Conservation (phyloP, 2,329 filamentous ascomycete genomes). For the Fusarium chaquense region DNA sequence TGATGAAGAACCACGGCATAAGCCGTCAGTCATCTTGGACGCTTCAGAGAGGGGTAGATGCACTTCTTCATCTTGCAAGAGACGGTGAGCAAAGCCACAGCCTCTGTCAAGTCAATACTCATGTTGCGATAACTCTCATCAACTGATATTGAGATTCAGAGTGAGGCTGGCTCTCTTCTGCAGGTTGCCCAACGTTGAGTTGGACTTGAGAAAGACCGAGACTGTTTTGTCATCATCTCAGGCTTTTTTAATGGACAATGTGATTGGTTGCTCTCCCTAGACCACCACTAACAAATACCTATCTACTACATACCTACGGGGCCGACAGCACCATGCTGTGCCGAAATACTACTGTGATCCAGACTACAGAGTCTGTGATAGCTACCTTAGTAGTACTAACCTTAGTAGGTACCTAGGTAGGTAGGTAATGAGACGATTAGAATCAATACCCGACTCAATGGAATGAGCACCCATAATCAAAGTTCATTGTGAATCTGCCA, state of each 20-base stretch:
- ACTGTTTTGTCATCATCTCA: slow-evolving; percentile 1
- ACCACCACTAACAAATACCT: slow-evolving; percentile 1
- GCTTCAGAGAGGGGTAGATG: slow-evolving; percentile 5
- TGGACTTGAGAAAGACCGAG: neutral
- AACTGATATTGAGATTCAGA: neutral
- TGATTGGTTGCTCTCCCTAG: slow-evolving; percentile 4
- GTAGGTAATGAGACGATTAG: neutral
- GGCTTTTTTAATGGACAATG: neutral
- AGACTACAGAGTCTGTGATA: neutral
- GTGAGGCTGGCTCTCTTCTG: neutral
- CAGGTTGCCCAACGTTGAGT: neutral
- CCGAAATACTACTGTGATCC: neutral
- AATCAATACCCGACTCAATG: neutral
- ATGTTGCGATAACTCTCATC: neutral
- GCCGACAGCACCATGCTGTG: neutral
- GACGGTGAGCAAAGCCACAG: slow-evolving; percentile 12
- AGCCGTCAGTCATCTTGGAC: neutral
- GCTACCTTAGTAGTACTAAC: neutral
- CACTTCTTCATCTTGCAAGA: slow-evolving; percentile 12
- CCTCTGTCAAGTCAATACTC: neutral
- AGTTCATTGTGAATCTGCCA: neutral
- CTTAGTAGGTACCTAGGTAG: neutral
- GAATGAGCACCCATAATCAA: slow-evolving; percentile 1
- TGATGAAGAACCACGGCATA: neutral
- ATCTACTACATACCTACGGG: neutral